Evolutionary conservation across 2,329 filamentous ascomycete genomes (phyloP).

Genomic region (Diplodia intermedia): DNA sequence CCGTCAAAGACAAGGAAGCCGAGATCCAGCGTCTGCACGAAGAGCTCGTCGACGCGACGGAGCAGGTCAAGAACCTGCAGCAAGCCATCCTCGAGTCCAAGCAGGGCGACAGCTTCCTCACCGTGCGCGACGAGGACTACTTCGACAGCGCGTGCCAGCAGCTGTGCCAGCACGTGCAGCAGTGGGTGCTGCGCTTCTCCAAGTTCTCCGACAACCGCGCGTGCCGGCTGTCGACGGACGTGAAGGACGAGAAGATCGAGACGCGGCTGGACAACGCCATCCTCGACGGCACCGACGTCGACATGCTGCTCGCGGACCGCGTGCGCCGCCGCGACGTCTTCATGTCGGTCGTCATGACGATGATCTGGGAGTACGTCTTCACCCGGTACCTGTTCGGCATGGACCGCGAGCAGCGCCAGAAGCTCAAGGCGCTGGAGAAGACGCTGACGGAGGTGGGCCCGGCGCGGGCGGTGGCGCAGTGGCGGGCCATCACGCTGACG

Average conservation of each 20-base stretch:
- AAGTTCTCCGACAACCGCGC: conserved; percentile 94
- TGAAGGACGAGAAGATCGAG: conserved; percentile 91
- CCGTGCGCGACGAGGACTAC: conserved; percentile 86
- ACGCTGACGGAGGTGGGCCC: conserved; percentile 79
- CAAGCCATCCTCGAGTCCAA: conserved; percentile 64
- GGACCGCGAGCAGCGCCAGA: conserved; percentile 96
- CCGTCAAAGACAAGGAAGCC: conserved; percentile 79
- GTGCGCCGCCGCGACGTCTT: conserved; percentile 91
- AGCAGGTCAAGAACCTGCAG: conserved; percentile 66
- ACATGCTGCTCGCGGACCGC: conserved; percentile 84
- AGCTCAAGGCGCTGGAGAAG: conserved; percentile 95
- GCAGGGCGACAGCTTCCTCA: conserved; percentile 75
- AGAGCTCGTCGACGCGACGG: conserved; percentile 75
- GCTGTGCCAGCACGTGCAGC: conserved; percentile 92
- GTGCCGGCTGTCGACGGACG: conserved; percentile 81
- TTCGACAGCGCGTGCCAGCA: conserved; percentile 94
- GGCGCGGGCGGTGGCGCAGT: conserved; percentile 87
- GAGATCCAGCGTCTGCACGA: conserved; percentile 80
- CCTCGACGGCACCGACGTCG: conserved; percentile 91
- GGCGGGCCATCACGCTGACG: conserved; percentile 94
- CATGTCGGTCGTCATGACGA: conserved; percentile 98
- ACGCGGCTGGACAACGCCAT: conserved; percentile 94
- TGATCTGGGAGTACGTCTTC: conserved; percentile 99
- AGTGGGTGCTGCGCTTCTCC: conserved; percentile 97
- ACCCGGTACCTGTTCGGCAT: conserved; percentile 98